These are phyloP conservation scores for Guyanaporus albipodus DNA, from an alignment of 768 basidiomycete genomes.

Conservation along the genomic window DNA sequence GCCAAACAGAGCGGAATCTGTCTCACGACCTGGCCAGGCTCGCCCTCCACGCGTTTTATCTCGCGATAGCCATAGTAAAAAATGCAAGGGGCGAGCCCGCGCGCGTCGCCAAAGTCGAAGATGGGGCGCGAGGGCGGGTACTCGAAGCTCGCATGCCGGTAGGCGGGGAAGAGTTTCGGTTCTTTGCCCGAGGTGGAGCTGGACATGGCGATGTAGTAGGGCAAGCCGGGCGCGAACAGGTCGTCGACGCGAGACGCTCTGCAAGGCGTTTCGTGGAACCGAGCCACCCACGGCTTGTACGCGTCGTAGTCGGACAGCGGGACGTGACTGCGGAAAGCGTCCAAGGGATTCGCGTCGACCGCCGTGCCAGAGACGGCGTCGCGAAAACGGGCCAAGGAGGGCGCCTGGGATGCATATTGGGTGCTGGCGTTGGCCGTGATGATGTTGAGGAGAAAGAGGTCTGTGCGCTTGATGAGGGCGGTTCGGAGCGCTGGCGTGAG, in stretches of 20 bases:
- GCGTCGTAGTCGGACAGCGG: constrained; percentile 10
- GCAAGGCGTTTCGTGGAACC: constrained; percentile 9
- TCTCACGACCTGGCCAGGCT: background rate
- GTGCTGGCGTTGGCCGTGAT: background rate
- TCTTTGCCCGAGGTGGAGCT: constrained; percentile 14
- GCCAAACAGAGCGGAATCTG: constrained; percentile 1
- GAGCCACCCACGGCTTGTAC: constrained; percentile 9
- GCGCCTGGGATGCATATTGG: constrained; percentile 7
- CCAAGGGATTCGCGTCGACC: background rate
- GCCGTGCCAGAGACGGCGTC: background rate
- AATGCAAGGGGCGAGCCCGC: constrained; percentile 1
- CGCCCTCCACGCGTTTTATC: background rate
- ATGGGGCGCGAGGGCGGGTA: background rate
- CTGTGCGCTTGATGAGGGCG: background rate
- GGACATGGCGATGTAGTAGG: constrained; percentile 8
- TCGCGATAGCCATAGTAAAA: constrained; percentile 4
- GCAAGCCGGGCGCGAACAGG: constrained; percentile 14
- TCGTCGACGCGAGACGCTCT: constrained; percentile 8
- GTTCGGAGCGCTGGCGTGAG: constrained; percentile 6
- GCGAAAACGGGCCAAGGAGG: constrained; percentile 3
- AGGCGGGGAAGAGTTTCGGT: constrained; percentile 7
- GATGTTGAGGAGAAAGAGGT: constrained; percentile 7
- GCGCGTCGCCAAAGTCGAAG: background rate
- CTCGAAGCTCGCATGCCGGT: background rate
- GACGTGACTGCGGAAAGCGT: constrained; percentile 9